Evolutionary conservation across 1,284 basidiomycete genomes (phyloP).

Genomic region (Volvariella surrecta): DNA sequence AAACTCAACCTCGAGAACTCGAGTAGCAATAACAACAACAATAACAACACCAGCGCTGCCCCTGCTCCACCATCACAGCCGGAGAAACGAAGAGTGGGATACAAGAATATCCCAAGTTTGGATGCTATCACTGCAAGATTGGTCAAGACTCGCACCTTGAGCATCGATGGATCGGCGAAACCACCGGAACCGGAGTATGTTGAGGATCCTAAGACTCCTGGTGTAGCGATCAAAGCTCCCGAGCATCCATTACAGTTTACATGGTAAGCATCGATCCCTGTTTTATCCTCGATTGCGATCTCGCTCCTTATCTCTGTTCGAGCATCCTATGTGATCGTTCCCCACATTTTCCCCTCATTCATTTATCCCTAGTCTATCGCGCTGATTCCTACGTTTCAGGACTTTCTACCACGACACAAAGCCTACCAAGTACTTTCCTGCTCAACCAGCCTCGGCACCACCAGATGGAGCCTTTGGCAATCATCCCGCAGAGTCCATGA

Average conservation of each 20-base stretch:
- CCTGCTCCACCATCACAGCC: conserved; percentile 10
- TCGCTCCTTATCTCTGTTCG: not conserved
- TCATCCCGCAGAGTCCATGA: conserved; percentile 46
- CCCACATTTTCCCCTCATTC: conserved; percentile 3
- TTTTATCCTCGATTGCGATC: not conserved
- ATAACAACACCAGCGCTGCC: conserved; percentile 2
- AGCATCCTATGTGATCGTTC: not conserved
- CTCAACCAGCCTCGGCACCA: conserved; percentile 16
- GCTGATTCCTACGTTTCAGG: conserved; percentile 32
- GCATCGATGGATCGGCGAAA: conserved; percentile 61
- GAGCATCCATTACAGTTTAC: conserved; percentile 79
- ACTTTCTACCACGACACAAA: conserved; percentile 87
- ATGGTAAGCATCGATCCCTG: conserved; percentile 44
- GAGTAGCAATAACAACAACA: not conserved
- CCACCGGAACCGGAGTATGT: conserved; percentile 70
- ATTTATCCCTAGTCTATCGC: too few species aligned
- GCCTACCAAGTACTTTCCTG: conserved; percentile 53
- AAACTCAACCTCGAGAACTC: conserved; percentile 44
- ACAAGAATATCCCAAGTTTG: conserved; percentile 79
- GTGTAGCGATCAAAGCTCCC: conserved; percentile 59
- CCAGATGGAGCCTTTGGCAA: conserved; percentile 22
- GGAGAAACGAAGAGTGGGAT: conserved; percentile 50
- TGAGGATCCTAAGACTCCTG: conserved; percentile 74
- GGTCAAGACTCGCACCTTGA: conserved; percentile 57
- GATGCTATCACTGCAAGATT: conserved; percentile 74